Evolutionary conservation across 345 rosid species (phyloP), one percentile per base, ranked within the genome.

Genomic region (Geranium brycei): DNA sequence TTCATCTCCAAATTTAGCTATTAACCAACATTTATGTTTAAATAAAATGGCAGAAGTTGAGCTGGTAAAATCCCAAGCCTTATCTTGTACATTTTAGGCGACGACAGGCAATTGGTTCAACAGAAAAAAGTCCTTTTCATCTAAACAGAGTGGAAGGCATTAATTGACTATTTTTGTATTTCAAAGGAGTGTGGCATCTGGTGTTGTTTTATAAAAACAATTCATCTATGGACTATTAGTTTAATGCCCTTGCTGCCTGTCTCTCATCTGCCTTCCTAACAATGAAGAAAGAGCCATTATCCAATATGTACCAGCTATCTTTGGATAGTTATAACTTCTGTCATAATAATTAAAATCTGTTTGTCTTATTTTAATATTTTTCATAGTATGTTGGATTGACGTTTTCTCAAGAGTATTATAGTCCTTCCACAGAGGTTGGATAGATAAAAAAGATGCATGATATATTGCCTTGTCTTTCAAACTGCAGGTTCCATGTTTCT

Each of bases 401-500:
- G 53, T 6, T 47, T 23, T 19, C 19, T 16, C 31, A n/a, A 62
- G 4, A 13, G 55, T 18, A 62, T 35, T 17, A 7, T 58, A 35
- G 30, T 19, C 60, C 17, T 57, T 51, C 32, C 7, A 11, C 1
- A 35, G 41, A 35, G 41, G 17, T 19, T 64, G 17, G 28, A n/a
- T 31, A 7, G 60, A 31, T 58, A 32, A 19, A 17, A 23, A 17
- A 57, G 41, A 19, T 68, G 31, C 23, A 6, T n/a, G 13, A 57
- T 51, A 57, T 55, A 64, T 76, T 66, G 32, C 23, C 30, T 12
- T 64, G 59, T 56, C 66, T 70, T 66, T 60, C 47, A 31, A 58
- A 68, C 58, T 78, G 68, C 83, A 92, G 96, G 77, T 82, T 28
- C 96, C 99, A 19, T 88, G 87, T 78, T 87, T 89, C 76, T 63